Base-by-base conservation (phyloP, 495 filamentous ascomycete genomes). In the Jackrogersella multiformis region DNA sequence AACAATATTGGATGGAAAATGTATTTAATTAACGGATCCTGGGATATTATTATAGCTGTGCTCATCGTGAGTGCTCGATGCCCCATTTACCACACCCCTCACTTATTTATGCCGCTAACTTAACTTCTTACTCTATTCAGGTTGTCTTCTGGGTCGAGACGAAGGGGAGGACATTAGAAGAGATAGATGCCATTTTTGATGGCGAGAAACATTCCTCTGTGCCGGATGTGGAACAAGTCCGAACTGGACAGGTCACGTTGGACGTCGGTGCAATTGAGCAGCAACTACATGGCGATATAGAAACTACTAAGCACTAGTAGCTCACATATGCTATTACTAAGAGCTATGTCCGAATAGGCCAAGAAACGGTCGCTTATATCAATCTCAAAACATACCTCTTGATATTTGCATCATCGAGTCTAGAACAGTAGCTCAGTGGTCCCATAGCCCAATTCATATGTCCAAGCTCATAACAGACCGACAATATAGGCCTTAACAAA, bases 191-290 rank as follows among this genome's bases (percentile, higher is more conserved):
- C 1, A 16, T 71, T 28, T 73, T 73, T n/a, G 73, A 77, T 67
- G 79, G 78, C 10, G 69, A 77, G 52, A 81, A 79, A 42, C 80
- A 82, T 69, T 79, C 77, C n/a, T 61, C 72, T 15, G 76, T 82
- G 10, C 76, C 80, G 0, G 78, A 82, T 42, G 61, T 82, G 2
- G 81, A 81, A 51, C 54, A 72, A 24, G 68, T 83, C 18, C 75
- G 74, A 3, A 69, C 45, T 6, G 80, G 80, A 9, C 52, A 70
- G 12, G 73, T 65, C 28, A 61, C 53, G 35, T 30, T 61, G 5
- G 58, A 61, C 38, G 58, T 44, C 15, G 46, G 84, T 34, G 82
- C 94, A 36, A 84, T 80, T 68, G 92, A 91, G 87, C 86, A 88
- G 30, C 89, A 88, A 59, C 89, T 86, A 54, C 81, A 79, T 15